Evolutionary conservation across 495 filamentous ascomycete genomes (phyloP), one percentile per base, ranked within the genome.

Genomic region (Cairneyella variabilis): DNA sequence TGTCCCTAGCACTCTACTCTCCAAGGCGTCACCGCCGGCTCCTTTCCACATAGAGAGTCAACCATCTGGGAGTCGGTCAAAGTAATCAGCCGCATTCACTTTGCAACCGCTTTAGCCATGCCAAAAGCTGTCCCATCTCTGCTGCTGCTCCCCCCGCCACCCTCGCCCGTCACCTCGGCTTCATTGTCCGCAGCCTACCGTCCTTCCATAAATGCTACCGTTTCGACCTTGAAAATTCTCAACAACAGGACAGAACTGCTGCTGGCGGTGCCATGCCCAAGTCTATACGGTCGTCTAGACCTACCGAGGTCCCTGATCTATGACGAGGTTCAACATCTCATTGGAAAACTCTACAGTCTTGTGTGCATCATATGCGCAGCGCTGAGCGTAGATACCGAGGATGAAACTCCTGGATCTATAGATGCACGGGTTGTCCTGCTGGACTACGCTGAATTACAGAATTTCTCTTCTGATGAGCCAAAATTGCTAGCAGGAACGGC

Each of bases 321-420:
- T 71, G 71, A 66, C 56, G 68, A 76, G 22, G 73, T 85, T 8
- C 90, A 96, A 70, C 69, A 71, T 25, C 74, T 91, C 12, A 64
- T 97, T 20, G 86, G 87, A 18, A 80, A 77, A 46, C 61, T 96
- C 51, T 97, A 97, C 75, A 82, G 79, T 59, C 74, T 97, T 38
- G 71, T 93, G 60, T 80, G 83, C 32, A 70, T 83, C 45, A 70
- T 89, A 22, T 86, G 82, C 52, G 76, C 83, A 32, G 75, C 83
- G 55, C 68, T 81, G 11, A 70, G 71, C 6, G 70, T 76, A 17
- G 57, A 57, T 9, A 71, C 84, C 51, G 72, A 90, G 63, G 64
- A 88, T 65, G 78, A 83, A 67, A 78, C 79, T 18, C 78, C 83
- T 10, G 81, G 80, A 18, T 86, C 89, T 22, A 80, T 96, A 30